A percentile compares a stretch with the other conserved stretches of the same genome.
Conservation (phyloP, 345 rosid genomes). For the Acer campestre region DNA sequence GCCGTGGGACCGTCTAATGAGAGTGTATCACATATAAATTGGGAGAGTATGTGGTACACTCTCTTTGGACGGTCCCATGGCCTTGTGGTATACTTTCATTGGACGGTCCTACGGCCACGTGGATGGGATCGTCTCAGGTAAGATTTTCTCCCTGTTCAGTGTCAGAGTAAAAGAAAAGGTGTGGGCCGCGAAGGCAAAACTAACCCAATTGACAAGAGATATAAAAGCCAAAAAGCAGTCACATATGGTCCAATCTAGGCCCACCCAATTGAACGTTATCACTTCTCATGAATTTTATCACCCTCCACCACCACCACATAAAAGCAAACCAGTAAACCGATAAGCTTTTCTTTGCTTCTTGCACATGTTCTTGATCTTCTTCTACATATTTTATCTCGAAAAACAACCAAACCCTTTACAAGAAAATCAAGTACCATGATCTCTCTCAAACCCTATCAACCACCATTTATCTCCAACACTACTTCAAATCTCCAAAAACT, state of each 20-base stretch:
- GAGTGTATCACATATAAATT: no score
- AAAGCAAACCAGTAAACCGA: constrained; percentile 6
- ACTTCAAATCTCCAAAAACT: background rate
- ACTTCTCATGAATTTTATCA: background rate
- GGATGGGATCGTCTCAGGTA: no score
- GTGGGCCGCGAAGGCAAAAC: no score
- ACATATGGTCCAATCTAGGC: background rate
- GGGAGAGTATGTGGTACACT: no score
- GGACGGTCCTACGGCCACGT: no score
- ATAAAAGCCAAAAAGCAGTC: no score
- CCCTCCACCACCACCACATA: constrained; percentile 30
- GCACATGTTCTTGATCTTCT: background rate
- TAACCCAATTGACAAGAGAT: no score
- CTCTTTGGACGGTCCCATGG: no score
- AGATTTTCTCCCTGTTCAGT: no score
- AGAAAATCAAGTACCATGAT: constrained; percentile 21
- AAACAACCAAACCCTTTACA: background rate
- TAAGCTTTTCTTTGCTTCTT: background rate
- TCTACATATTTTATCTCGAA: background rate
- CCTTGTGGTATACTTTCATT: no score
- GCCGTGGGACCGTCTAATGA: no score
- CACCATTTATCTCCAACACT: constrained; percentile 24
- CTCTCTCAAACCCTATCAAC: constrained; percentile 27
- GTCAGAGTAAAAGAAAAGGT: no score
- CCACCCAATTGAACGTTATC: background rate